Base-by-base conservation (phyloP, 2,329 filamentous ascomycete genomes). In the Podosphaera aphanis region DNA sequence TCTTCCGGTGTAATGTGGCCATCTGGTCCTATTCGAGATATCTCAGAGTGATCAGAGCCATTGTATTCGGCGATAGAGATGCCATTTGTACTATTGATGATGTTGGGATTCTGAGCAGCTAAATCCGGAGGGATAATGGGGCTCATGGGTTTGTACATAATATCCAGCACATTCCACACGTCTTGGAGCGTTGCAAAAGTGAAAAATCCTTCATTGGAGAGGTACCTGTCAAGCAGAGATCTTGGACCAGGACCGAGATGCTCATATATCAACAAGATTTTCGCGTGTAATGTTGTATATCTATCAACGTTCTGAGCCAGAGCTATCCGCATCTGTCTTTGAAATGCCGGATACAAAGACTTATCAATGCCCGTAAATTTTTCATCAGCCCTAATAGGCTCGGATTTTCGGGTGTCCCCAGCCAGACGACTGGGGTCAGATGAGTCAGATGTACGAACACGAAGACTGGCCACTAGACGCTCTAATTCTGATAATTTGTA, bases 351-450 rank as follows among this genome's bases (percentile, higher is more conserved):
- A 21, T 41, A 41, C 15, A 41, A 25, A 27, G 13, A 20, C 19
- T 41, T 41, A 41, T 41, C 21, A n/a, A 11, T 21, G 13, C 39
- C 39, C n/a, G 39, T 23, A 25, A 41, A 41, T n/a, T 41, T 41
- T 27, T 25, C 21, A 18, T 27, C 39, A 7, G n/a, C 20, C 21
- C 20, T 25, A 7, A 11, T 10, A 11, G n/a, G 21, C 25, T 10
- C 35, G 37, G 19, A 19, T 40, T 40, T 23, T 38, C n/a, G 36
- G 36, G 11, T 33, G 8, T 33, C 29, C 11, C 29, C 29, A 33
- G 29, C 11, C 29, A 33, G 15, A 33, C 29, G 29, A 33, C 11
- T 33, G 29, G 29, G 2, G 29, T 33, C 29, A 33, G 29, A 33
- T 33, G 29, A 33, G 5, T 33, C 29, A 7, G 29, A 33, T 33